phyloP scores from a whole-genome alignment of 2,329 filamentous ascomycete species.

The Diaporthe humulicola region DNA sequence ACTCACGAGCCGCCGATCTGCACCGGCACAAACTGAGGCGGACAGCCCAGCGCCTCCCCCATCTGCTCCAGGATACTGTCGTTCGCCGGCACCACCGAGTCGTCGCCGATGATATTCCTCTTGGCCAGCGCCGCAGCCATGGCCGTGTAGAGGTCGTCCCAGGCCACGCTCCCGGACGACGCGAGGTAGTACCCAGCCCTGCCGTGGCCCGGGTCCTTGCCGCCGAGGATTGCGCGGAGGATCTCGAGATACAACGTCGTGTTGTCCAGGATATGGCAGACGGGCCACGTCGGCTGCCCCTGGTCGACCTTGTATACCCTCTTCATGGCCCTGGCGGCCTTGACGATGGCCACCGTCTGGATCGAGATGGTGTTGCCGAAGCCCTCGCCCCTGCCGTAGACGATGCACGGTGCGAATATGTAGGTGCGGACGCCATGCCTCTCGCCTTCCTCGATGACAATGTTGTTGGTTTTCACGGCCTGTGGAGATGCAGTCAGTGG shows the following conservation, averaged over 20 bases:
- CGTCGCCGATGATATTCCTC: constrained; percentile 54
- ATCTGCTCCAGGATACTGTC: constrained; percentile 54
- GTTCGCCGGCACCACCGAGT: constrained; percentile 52
- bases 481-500: constrained; percentile 40
- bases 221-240: constrained; percentile 57
- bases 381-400: constrained; percentile 62
- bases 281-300: constrained; percentile 60
- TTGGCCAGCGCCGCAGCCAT: constrained; percentile 58
- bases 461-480: constrained; percentile 56
- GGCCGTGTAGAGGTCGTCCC: constrained; percentile 63
- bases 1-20: constrained; percentile 59
- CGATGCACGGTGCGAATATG: constrained; percentile 67
- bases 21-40: constrained; percentile 53
- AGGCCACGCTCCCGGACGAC: constrained; percentile 60
- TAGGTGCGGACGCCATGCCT: constrained; percentile 60
- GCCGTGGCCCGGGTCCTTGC: constrained; percentile 53
- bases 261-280: constrained; percentile 64
- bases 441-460: constrained; percentile 58
- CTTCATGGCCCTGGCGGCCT: constrained; percentile 55
- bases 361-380: constrained; percentile 66
- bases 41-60: constrained; percentile 53
- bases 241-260: constrained; percentile 60
- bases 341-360: constrained; percentile 62
- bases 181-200: constrained; percentile 65
- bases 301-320: constrained; percentile 58